Conservation (phyloP, 805 yeast species). For the Brettanomyces naardenensis region DNA sequence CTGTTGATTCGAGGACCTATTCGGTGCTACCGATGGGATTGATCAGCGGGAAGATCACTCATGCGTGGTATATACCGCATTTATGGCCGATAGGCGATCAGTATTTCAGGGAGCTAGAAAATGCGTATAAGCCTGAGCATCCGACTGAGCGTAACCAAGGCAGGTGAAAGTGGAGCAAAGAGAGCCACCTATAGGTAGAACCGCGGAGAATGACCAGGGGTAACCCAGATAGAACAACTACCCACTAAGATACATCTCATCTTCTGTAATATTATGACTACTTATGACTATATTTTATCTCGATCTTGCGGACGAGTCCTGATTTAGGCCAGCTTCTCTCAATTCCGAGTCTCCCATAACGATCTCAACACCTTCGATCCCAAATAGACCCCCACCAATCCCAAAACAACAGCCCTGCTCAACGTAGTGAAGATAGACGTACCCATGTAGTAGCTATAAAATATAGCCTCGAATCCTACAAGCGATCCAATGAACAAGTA, state of each 20-base stretch:
- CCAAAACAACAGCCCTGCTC: constrained; percentile 37
- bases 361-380: constrained; percentile 61
- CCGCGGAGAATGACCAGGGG: too few relatives aligned
- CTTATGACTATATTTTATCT: too few relatives aligned
- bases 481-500: constrained; percentile 36
- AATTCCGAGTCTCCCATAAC: too few relatives aligned
- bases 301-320: too few relatives aligned
- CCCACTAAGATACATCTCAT: too few relatives aligned
- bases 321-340: too few relatives aligned
- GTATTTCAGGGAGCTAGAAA: constrained; percentile 49
- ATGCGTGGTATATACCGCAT: constrained; percentile 47
- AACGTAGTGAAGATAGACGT: constrained; percentile 55
- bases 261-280: too few relatives aligned
- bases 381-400: constrained; percentile 45
- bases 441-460: constrained; percentile 50
- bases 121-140: constrained; percentile 33
- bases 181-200: too few relatives aligned
- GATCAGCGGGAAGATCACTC: constrained; percentile 79
- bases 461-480: constrained; percentile 42
- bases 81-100: constrained; percentile 29
- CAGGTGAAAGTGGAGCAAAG: too few relatives aligned
- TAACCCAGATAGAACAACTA: too few relatives aligned
- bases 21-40: constrained; percentile 86
- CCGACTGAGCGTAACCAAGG: too few relatives aligned
- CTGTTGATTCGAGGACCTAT: constrained; percentile 84